These are phyloP conservation scores for Spergularia marina DNA, from an alignment of 148 eudicot species.

Conservation along the genomic window DNA sequence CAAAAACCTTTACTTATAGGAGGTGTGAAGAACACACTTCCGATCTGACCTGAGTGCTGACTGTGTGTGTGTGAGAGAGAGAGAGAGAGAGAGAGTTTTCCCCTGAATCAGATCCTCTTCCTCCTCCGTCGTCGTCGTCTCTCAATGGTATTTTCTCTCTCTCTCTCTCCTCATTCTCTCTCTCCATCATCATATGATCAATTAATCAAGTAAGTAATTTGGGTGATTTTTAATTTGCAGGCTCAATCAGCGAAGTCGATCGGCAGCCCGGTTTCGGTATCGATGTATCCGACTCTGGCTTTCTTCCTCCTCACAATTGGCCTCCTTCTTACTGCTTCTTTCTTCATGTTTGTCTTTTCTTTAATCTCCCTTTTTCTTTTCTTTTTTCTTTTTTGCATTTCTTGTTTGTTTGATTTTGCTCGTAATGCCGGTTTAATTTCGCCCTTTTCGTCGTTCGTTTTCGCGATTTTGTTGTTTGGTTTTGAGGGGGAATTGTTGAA, in stretches of 20 bases:
- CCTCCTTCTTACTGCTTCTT: slow-evolving; percentile 72
- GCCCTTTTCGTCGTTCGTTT: not conserved
- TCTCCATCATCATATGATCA: not conserved
- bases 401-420: not conserved
- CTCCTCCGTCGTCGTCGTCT: not conserved
- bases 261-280: slow-evolving; percentile 68
- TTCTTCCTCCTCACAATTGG: slow-evolving; percentile 70
- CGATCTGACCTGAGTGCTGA: too few relatives aligned
- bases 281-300: slow-evolving; percentile 73
- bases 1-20: too few relatives aligned
- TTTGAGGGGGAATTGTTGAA: not conserved
- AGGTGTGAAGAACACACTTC: too few relatives aligned
- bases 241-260: slow-evolving; percentile 63
- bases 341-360: slow-evolving; percentile 69
- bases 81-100: too few relatives aligned
- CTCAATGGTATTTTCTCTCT: slow-evolving; percentile 7
- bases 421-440: not conserved
- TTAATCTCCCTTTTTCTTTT: not conserved
- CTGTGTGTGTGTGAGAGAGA: too few relatives aligned
- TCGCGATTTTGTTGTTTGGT: not conserved
- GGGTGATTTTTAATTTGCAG: slow-evolving; percentile 22
- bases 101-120: not conserved
- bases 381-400: not conserved
- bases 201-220: too few relatives aligned
- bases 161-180: not conserved